A percentile compares a stretch with the other conserved stretches of the same genome.
phyloP scores from a whole-genome alignment of 2,329 filamentous ascomycete genomes.

The Stemphylium lycopersici region DNA sequence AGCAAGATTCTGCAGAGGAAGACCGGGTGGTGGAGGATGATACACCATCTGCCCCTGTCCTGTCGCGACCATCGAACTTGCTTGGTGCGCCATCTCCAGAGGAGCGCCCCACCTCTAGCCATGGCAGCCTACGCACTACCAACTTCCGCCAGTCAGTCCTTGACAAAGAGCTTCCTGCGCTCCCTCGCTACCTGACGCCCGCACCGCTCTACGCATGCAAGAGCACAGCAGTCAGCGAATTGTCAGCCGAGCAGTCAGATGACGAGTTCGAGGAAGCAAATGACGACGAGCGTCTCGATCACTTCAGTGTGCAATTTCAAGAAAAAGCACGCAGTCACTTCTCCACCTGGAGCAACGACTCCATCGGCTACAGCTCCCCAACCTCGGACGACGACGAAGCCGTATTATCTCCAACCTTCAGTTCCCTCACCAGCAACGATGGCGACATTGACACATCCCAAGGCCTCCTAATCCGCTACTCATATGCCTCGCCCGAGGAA shows the following conservation, averaged over 20 bases:
- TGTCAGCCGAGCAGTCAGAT: constrained; percentile 11
- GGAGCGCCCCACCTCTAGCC: constrained; percentile 39
- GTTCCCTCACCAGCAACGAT: constrained; percentile 40
- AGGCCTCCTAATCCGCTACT: constrained; percentile 29
- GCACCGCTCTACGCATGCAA: constrained; percentile 39
- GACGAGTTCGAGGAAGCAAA: constrained; percentile 22
- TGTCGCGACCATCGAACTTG: constrained; percentile 23
- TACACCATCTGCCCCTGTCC: constrained; percentile 26
- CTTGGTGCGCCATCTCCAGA: constrained; percentile 21
- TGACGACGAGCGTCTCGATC: constrained; percentile 18
- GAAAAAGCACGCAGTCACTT: constrained; percentile 40
- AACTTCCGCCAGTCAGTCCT: constrained; percentile 24
- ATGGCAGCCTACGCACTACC: constrained; percentile 25
- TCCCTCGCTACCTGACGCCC: constrained; percentile 38
- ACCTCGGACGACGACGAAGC: constrained; percentile 31
- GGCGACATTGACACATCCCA: constrained; percentile 33
- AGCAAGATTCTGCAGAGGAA: constrained; percentile 18
- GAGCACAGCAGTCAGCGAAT: constrained; percentile 12
- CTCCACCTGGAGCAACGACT: constrained; percentile 42
- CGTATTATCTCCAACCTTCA: constrained; percentile 41
- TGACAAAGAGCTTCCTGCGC: constrained; percentile 39
- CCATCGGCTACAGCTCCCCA: constrained; percentile 29
- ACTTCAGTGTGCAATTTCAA: constrained; percentile 16
- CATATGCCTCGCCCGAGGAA: constrained; percentile 19
- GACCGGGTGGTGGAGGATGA: constrained; percentile 22